Evolutionary conservation across 306 rosid species (phyloP).

Genomic region (Casuarina cunninghamiana): DNA sequence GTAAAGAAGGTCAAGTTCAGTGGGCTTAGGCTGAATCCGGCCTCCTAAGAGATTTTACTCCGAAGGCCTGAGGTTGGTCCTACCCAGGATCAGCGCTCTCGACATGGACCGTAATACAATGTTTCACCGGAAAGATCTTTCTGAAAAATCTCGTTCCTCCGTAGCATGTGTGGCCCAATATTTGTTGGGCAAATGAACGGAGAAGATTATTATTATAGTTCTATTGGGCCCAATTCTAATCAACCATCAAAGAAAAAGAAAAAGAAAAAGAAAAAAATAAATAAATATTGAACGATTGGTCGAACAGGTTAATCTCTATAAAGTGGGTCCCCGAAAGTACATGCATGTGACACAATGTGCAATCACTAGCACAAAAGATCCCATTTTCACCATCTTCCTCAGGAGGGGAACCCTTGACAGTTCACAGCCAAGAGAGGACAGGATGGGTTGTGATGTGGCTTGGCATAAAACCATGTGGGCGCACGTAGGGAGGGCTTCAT

Average conservation of each 20-base stretch:
- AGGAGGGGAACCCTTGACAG: no score
- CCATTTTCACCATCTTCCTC: constrained; percentile 26
- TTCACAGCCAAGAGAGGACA: no score
- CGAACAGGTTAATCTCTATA: not conserved
- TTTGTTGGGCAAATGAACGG: not conserved
- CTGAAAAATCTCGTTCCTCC: no score
- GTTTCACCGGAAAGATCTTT: no score
- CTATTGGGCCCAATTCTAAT: not conserved
- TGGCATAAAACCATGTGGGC: constrained; percentile 59
- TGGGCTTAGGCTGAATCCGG: no score
- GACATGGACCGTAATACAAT: not conserved
- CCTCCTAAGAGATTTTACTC: not conserved
- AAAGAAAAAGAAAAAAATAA: not conserved
- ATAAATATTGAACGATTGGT: not conserved
- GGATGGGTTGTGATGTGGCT: not conserved
- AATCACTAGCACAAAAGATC: constrained; percentile 36
- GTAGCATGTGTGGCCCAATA: not conserved
- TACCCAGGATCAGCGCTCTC: not conserved
- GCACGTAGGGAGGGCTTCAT: constrained; percentile 44
- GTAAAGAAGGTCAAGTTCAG: no score
- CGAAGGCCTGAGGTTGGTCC: not conserved
- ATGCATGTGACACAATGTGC: constrained; percentile 72
- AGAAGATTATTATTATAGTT: no score
- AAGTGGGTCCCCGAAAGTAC: constrained; percentile 28
- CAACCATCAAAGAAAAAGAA: not conserved